Conservation (phyloP, 2,329 filamentous ascomycete genomes). For the Penicillium sp. region DNA sequence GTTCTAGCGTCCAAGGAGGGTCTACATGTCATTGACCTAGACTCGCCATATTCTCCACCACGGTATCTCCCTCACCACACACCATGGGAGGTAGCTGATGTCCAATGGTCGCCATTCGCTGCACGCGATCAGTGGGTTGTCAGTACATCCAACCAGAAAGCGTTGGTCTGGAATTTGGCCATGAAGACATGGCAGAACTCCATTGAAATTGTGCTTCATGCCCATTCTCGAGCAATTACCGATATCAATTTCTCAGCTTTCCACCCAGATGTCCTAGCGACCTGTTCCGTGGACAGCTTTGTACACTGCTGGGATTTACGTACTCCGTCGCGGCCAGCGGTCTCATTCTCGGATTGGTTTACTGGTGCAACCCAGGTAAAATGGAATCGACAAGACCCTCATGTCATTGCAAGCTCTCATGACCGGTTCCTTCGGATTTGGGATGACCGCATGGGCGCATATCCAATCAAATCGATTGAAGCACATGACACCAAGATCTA, state of each 20-base stretch:
- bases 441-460: slow-evolving; percentile 78
- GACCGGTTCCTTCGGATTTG: slow-evolving; percentile 85
- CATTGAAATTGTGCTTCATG: slow-evolving; percentile 85
- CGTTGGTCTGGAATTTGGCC: slow-evolving; percentile 88
- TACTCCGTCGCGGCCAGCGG: slow-evolving; percentile 67
- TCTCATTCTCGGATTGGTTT: slow-evolving; percentile 89
- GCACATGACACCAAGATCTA: slow-evolving; percentile 94
- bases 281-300: slow-evolving; percentile 89
- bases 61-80: slow-evolving; percentile 81
- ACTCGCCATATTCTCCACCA: slow-evolving; percentile 83
- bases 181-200: slow-evolving; percentile 69
- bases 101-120: slow-evolving; percentile 95
- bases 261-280: slow-evolving; percentile 83
- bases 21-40: slow-evolving; percentile 86
- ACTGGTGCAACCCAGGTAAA: slow-evolving; percentile 94
- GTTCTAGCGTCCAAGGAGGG: slow-evolving; percentile 88
- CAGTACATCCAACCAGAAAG: slow-evolving; percentile 91
- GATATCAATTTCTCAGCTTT: slow-evolving; percentile 96
- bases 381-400: slow-evolving; percentile 83
- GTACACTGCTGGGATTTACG: slow-evolving; percentile 91
- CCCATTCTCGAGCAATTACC: slow-evolving; percentile 83
- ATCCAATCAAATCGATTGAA: slow-evolving; percentile 77
- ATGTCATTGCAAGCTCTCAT: slow-evolving; percentile 86
- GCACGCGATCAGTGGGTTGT: slow-evolving; percentile 88
- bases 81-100: slow-evolving; percentile 93